Conservation (phyloP, 2,329 filamentous ascomycete species). For the Aurifilum marmelostoma region DNA sequence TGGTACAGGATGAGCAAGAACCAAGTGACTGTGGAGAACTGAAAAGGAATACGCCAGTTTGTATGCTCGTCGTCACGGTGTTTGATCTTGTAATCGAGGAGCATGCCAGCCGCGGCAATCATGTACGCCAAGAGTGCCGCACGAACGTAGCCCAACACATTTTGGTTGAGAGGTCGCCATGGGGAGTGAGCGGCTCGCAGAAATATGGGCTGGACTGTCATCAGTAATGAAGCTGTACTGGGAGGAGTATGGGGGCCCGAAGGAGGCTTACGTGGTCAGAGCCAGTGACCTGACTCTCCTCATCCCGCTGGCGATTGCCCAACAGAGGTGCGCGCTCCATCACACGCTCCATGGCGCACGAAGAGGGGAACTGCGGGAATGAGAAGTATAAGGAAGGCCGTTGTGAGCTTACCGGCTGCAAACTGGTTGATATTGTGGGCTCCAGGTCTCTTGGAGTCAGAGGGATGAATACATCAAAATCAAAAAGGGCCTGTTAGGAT, state of each 20-base stretch:
- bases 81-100: slow-evolving; percentile 50
- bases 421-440: neutral
- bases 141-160: slow-evolving; percentile 49
- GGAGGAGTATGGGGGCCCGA: neutral
- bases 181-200: slow-evolving; percentile 56
- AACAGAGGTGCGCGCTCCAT: slow-evolving; percentile 32
- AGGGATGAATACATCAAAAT: slow-evolving; percentile 20
- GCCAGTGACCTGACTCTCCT: slow-evolving; percentile 23
- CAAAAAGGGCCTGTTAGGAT: neutral
- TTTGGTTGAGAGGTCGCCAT: slow-evolving; percentile 52
- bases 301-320: slow-evolving; percentile 21
- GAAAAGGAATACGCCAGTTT: slow-evolving; percentile 49
- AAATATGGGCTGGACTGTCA: slow-evolving; percentile 49
- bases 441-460: slow-evolving; percentile 23
- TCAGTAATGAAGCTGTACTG: slow-evolving; percentile 25
- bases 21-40: slow-evolving; percentile 53
- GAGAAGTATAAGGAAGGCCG: slow-evolving; percentile 22
- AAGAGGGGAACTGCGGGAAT: slow-evolving; percentile 20
- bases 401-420: slow-evolving; percentile 9
- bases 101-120: slow-evolving; percentile 44
- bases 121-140: slow-evolving; percentile 49
- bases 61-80: slow-evolving; percentile 43
- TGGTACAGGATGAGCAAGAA: slow-evolving; percentile 50
- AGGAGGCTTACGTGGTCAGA: slow-evolving; percentile 38
- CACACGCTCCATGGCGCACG: slow-evolving; percentile 28